Conservation (phyloP, 2,329 filamentous ascomycete genomes). For the Drechslerella coelobrocha region DNA sequence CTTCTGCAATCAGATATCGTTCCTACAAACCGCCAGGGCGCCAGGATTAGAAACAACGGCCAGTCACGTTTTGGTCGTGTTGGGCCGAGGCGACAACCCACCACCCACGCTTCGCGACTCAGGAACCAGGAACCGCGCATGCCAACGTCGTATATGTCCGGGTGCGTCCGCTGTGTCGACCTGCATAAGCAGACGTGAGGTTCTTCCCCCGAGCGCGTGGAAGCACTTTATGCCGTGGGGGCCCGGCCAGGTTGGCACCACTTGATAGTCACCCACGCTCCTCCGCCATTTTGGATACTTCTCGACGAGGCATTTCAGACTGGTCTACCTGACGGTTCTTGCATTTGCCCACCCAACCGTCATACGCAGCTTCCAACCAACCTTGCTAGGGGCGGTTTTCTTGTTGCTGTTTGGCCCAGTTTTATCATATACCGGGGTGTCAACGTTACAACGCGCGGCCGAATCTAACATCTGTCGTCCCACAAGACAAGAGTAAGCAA, state of each 20-base stretch:
- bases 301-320: conserved; percentile 42
- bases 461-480: conserved; percentile 13
- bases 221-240: conserved; percentile 45
- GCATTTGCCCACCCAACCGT: conserved; percentile 7
- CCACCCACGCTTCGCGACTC: conserved; percentile 23
- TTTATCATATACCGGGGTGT: conserved; percentile 25
- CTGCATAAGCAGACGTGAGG: conserved; percentile 40
- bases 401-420: conserved; percentile 31
- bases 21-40: conserved; percentile 16
- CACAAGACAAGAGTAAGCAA: not conserved
- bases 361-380: conserved; percentile 30
- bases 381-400: conserved; percentile 3
- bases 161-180: conserved; percentile 21
- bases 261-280: conserved; percentile 43
- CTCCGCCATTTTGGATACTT: conserved; percentile 37
- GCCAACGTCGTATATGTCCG: conserved; percentile 17
- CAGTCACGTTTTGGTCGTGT: conserved; percentile 43
- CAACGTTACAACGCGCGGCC: conserved; percentile 14
- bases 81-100: conserved; percentile 13
- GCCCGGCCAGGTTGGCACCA: conserved; percentile 35
- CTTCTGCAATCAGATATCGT: conserved; percentile 3
- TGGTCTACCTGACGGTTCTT: conserved; percentile 13
- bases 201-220: conserved; percentile 26
- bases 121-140: conserved; percentile 47
- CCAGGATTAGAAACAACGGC: conserved; percentile 1